Evolutionary conservation across 352 stramenopile species (phyloP), one percentile per base, ranked within the genome.

Genomic region (Pythium dissotocum): DNA sequence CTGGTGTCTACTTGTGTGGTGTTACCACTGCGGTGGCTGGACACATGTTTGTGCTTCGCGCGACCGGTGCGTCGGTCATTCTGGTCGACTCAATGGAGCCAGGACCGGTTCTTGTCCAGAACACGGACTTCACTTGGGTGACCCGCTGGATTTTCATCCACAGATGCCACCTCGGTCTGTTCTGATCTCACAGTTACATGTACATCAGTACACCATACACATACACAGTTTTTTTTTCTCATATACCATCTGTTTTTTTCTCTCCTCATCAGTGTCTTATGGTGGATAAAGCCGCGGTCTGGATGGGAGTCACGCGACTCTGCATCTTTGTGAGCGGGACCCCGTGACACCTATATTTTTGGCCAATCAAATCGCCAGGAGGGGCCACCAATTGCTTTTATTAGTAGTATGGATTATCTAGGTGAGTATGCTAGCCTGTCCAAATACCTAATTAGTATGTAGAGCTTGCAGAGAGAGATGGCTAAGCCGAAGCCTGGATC

Each of bases 131-230:
- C 33, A 6, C 53, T 42, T 59, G 53, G 53, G 53, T 59, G 30
- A 35, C 40, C 30, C 53, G 53, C 53, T 59, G 53, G 53, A 59
- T 46, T 48, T 59, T 59, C 32, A 59, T 59, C 53, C 53, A 36
- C 53, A 38, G 33, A 59, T 59, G 53, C 53, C 33, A 59, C 53
- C 16, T 59, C 24, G 32, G 53, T 33, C 53, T 44, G 5, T 59
- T 59, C 53, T 32, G 18, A 59, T 14, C 53, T 40, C 12, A 42
- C 36, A 42, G 6, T 42, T 42, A 42, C 36, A 42, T 42, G n/a
- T n/a, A n/a, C n/a, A n/a, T n/a, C 36, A 42, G 36, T 42, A 42
- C 36, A 42, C 36, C 36, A 42, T 42, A 6, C 36, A 42, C 36
- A 42, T 12, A n/a, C n/a, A n/a, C n/a, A n/a, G n/a, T n/a, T 42